Evolutionary conservation across 768 basidiomycete species (phyloP).

Genomic region (Xanthoconium stramineum): DNA sequence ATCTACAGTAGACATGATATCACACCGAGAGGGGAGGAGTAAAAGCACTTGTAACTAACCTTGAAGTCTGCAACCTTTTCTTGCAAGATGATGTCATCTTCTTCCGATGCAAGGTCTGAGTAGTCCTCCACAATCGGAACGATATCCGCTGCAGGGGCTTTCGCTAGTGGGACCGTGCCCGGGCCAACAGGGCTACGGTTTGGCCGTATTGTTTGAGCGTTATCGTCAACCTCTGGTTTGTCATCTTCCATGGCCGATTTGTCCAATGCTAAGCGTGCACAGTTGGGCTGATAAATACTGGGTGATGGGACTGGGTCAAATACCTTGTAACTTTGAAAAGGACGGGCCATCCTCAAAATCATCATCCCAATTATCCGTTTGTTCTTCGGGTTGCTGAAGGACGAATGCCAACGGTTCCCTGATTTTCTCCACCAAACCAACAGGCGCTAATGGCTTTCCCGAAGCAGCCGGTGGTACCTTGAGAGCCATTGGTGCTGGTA

Average conservation of each 20-base stretch:
- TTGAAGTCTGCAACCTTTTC: conserved; percentile 85
- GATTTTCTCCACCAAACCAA: conserved; percentile 37
- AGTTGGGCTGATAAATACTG: neutral
- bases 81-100: conserved; percentile 65
- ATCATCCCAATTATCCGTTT: conserved; percentile 97
- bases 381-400: conserved; percentile 74
- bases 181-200: conserved; percentile 62
- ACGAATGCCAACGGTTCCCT: conserved; percentile 60
- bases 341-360: conserved; percentile 96
- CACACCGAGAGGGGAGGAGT: neutral
- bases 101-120: conserved; percentile 81
- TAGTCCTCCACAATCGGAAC: conserved; percentile 83
- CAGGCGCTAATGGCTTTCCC: conserved; percentile 22
- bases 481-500: conserved; percentile 30
- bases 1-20: conserved; percentile 37
- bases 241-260: conserved; percentile 58
- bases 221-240: conserved; percentile 58
- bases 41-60: conserved; percentile 37
- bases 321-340: conserved; percentile 74
- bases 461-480: conserved; percentile 17
- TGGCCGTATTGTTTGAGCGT: conserved; percentile 77
- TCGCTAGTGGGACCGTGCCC: conserved; percentile 50
- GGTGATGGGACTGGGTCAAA: neutral
- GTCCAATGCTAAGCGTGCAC: conserved; percentile 50
- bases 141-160: conserved; percentile 60